Evolutionary conservation across 768 basidiomycete genomes (phyloP).

Genomic region (Mrakia gelida): DNA sequence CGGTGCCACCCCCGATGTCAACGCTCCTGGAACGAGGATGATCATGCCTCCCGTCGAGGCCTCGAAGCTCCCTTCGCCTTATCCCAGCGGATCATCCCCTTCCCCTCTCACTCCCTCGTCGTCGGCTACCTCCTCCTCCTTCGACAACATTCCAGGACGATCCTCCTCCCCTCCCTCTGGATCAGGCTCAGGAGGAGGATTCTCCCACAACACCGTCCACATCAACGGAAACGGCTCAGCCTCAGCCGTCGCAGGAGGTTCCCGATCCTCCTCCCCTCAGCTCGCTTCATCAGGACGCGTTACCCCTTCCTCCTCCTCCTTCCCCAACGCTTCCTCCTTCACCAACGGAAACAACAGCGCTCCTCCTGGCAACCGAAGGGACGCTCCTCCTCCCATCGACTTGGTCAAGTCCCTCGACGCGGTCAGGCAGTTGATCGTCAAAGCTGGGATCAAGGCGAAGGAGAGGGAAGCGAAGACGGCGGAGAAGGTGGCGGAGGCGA

Average conservation of each 20-base stretch:
- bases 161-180: too few species aligned
- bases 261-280: background rate
- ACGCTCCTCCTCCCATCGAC: constrained; percentile 10
- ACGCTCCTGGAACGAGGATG: constrained; percentile 24
- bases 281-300: background rate
- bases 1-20: constrained; percentile 47
- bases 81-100: constrained; percentile 11
- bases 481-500: constrained; percentile 40
- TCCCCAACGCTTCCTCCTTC: constrained; percentile 17
- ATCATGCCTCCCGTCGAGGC: constrained; percentile 16
- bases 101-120: background rate
- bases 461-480: constrained; percentile 56
- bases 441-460: constrained; percentile 61
- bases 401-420: constrained; percentile 59
- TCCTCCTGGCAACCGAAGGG: constrained; percentile 23
- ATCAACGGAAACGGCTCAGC: background rate
- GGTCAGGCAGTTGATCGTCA: constrained; percentile 66
- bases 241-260: background rate
- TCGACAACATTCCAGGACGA: too few species aligned
- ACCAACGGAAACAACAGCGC: constrained; percentile 5
- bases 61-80: background rate
- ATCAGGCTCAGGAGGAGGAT: too few species aligned
- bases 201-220: too few species aligned
- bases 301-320: constrained; percentile 8
- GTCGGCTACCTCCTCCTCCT: background rate